These are phyloP conservation scores for Elsinoe ampelina DNA, from an alignment of 2,329 filamentous ascomycete species.

Conservation along the genomic window DNA sequence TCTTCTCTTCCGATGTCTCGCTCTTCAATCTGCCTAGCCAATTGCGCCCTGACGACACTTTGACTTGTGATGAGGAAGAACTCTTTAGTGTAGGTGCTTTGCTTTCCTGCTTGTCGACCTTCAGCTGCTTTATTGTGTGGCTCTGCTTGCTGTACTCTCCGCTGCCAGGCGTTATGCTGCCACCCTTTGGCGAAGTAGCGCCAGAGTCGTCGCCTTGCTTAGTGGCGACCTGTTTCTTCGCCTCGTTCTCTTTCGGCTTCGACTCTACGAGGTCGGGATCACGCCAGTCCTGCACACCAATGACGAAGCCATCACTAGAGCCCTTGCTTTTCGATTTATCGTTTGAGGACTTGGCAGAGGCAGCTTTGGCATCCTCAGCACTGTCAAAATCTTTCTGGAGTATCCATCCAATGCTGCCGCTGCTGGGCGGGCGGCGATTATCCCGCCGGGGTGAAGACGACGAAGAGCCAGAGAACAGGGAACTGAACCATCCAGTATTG, in stretches of 20 bases:
- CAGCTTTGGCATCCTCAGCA: slow-evolving; percentile 29
- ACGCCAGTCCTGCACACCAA: slow-evolving; percentile 80
- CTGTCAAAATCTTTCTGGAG: slow-evolving; percentile 58
- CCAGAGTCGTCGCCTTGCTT: slow-evolving; percentile 25
- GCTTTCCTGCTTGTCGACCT: slow-evolving; percentile 12
- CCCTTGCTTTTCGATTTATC: slow-evolving; percentile 22
- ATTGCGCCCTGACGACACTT: not conserved
- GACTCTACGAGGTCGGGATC: slow-evolving; percentile 58
- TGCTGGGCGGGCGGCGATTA: slow-evolving; percentile 59
- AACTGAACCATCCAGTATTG: slow-evolving; percentile 36
- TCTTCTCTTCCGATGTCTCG: not conserved
- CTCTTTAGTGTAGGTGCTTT: not conserved
- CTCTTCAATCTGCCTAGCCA: not conserved
- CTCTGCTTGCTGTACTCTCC: slow-evolving; percentile 53
- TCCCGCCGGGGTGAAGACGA: slow-evolving; percentile 23
- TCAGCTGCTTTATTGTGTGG: slow-evolving; percentile 19
- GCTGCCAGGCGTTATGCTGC: slow-evolving; percentile 62
- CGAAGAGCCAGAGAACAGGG: slow-evolving; percentile 28
- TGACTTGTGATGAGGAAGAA: not conserved
- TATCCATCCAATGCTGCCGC: slow-evolving; percentile 66
- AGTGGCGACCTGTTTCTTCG: slow-evolving; percentile 17
- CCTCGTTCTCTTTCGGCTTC: slow-evolving; percentile 16
- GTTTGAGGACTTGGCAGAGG: slow-evolving; percentile 21
- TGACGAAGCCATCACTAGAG: slow-evolving; percentile 59
- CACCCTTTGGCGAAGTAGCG: slow-evolving; percentile 42